These are phyloP conservation scores for Benincasa hispida DNA, from an alignment of 306 rosid species.

Conservation along the genomic window DNA sequence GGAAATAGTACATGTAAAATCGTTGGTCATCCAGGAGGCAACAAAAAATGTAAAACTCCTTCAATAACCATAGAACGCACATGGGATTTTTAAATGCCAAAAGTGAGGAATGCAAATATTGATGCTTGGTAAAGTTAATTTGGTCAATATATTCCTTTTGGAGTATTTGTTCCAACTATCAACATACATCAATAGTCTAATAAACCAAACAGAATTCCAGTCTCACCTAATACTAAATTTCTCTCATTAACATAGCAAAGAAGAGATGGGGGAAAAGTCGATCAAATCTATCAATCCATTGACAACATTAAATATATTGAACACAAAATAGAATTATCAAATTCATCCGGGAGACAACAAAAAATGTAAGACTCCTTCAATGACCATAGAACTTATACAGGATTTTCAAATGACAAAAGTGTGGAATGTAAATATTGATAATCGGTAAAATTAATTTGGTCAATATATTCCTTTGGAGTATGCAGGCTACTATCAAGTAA, in stretches of 20 bases:
- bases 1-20: background rate
- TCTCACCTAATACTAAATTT: background rate
- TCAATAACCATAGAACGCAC: constrained; percentile 1
- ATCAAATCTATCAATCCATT: background rate
- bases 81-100: background rate
- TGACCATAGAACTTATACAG: background rate
- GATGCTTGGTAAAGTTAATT: background rate
- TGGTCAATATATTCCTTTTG: background rate
- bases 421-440: background rate
- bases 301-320: background rate
- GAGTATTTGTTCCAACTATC: background rate
- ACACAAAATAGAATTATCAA: background rate
- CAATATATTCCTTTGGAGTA: background rate
- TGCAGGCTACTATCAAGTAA: background rate
- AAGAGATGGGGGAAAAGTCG: background rate
- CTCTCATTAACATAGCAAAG: background rate
- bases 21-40: background rate
- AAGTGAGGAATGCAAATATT: background rate
- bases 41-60: background rate
- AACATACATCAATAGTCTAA: background rate
- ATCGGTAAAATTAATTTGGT: background rate
- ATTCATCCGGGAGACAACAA: background rate
- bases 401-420: background rate
- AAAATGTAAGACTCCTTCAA: constrained; percentile 4
- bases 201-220: background rate